Percentiles rank a stretch among this genome's conserved stretches.
These are phyloP conservation scores for Magnusiomyces suaveolens DNA, from an alignment of 1,139 yeast genomes.

Conservation along the genomic window DNA sequence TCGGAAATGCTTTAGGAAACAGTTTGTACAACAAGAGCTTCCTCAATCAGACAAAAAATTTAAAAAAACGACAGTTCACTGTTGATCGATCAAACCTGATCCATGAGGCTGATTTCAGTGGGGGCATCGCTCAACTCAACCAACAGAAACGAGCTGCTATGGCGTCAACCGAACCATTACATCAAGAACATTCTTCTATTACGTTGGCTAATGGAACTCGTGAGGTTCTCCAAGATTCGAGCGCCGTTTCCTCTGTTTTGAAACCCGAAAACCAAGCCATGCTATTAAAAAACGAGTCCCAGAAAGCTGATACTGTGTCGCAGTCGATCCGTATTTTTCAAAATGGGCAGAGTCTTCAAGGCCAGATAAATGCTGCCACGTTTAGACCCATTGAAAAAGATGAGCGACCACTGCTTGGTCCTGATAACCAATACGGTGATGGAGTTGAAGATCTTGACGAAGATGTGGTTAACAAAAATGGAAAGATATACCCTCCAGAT, in stretches of 20 bases:
- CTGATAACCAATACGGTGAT: not conserved
- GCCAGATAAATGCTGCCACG: not conserved
- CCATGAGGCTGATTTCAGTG: slow-evolving; percentile 8
- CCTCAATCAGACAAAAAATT: slow-evolving; percentile 42
- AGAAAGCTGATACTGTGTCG: too few relatives aligned
- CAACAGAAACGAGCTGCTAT: not conserved
- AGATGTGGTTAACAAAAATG: not conserved
- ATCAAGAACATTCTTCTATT: not conserved
- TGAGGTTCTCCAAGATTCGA: too few relatives aligned
- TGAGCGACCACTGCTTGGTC: not conserved
- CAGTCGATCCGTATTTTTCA: too few relatives aligned
- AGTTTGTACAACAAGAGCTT: slow-evolving; percentile 60
- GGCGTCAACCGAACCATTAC: not conserved
- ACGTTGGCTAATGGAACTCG: too few relatives aligned
- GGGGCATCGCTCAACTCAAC: not conserved
- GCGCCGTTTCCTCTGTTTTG: too few relatives aligned
- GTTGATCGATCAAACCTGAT: slow-evolving; percentile 9
- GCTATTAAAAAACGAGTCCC: too few relatives aligned
- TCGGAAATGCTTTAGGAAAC: slow-evolving; percentile 70
- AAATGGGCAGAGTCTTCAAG: too few relatives aligned
- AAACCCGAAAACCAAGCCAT: too few relatives aligned
- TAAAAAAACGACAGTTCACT: slow-evolving; percentile 23
- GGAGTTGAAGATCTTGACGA: not conserved
- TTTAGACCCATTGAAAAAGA: not conserved
- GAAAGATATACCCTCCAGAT: not conserved